phyloP scores from a whole-genome alignment of 306 rosid genomes.

The Vigna trinervia region DNA sequence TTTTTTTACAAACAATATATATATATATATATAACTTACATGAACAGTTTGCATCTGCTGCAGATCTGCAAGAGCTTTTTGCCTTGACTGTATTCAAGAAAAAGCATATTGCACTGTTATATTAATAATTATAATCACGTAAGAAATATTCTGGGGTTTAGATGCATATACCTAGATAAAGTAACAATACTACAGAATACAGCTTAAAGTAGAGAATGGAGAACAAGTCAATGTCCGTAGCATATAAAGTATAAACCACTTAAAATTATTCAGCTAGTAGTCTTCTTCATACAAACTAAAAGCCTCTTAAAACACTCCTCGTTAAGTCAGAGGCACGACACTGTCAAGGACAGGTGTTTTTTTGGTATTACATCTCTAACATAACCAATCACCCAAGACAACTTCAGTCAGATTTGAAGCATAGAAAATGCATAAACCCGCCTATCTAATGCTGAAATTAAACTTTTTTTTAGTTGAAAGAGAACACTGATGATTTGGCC shows the following conservation, averaged over 20 bases:
- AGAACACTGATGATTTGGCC: no score
- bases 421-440: no score
- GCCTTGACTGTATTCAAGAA: slow-evolving; percentile 77
- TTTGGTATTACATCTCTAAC: no score
- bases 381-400: no score
- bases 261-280: background rate
- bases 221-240: slow-evolving; percentile 23
- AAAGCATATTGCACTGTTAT: slow-evolving; percentile 28
- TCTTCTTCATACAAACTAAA: background rate
- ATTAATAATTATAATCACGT: slow-evolving; percentile 27
- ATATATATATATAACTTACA: slow-evolving; percentile 52
- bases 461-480: no score
- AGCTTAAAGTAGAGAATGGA: slow-evolving; percentile 26
- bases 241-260: background rate
- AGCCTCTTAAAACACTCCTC: no score
- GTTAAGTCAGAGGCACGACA: no score
- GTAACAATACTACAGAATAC: background rate
- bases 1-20: background rate
- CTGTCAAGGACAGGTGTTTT: no score
- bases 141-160: slow-evolving; percentile 12
- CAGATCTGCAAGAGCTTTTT: slow-evolving; percentile 90
- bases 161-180: slow-evolving; percentile 31
- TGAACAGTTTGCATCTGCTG: slow-evolving; percentile 91
- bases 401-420: no score
- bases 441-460: no score